Evolutionary conservation across 345 rosid genomes (phyloP).

Genomic region (Eucalyptus viminalis): DNA sequence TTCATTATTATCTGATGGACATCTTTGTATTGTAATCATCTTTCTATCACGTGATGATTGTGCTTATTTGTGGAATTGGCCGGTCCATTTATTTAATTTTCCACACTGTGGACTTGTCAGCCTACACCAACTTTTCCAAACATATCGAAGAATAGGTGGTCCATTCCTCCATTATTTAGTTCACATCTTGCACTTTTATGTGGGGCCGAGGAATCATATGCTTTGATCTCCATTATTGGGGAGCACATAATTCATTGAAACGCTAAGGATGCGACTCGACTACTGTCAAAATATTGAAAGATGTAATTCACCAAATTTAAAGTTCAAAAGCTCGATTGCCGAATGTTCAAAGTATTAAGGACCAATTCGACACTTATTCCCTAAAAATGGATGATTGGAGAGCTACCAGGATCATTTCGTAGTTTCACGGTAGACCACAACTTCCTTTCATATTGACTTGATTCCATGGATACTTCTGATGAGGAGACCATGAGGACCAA

Average conservation of each 20-base stretch:
- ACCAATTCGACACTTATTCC: background rate
- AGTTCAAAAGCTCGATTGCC: background rate
- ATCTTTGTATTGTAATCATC: background rate
- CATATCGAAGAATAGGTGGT: background rate
- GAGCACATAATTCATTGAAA: background rate
- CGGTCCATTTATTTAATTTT: background rate
- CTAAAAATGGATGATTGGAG: background rate
- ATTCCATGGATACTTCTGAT: background rate
- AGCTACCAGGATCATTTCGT: background rate
- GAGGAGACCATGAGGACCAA: background rate
- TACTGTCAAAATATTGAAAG: background rate
- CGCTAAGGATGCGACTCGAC: background rate
- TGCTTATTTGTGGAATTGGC: background rate
- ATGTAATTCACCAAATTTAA: background rate
- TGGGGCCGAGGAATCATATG: background rate
- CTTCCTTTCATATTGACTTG: background rate
- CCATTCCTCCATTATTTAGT: background rate
- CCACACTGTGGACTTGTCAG: background rate
- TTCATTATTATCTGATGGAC: background rate
- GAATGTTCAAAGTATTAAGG: background rate
- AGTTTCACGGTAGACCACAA: background rate
- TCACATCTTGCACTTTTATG: background rate
- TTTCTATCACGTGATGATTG: background rate
- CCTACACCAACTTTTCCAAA: background rate
- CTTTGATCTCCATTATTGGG: background rate